Base-by-base conservation (phyloP, 495 filamentous ascomycete species). In the Elaphomyces granulatus region DNA sequence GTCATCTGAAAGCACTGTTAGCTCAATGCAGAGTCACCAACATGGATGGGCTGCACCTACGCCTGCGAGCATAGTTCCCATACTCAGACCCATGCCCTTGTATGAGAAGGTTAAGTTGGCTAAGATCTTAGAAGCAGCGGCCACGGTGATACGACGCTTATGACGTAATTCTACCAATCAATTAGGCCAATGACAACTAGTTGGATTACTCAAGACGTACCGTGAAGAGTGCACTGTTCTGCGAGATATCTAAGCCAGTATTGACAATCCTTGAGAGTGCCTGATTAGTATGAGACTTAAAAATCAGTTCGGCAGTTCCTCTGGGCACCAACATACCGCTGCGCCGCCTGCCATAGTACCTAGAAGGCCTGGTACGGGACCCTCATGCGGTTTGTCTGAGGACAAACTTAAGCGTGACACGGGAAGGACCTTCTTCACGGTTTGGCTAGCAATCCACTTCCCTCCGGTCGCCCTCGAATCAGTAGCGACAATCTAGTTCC, bases 311-410 rank as follows among this genome's bases (percentile, higher is more conserved):
- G 23, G 12, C 12, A 28, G 12, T n/a, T n/a, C n/a, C n/a, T n/a
- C n/a, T n/a, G n/a, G n/a, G n/a, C n/a, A n/a, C 6, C 8, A 38
- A 66, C 78, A 60, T 58, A 83, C 79, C 53, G 90, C 90, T 53
- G 90, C 90, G 66, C 92, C 92, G 57, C 90, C 90, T 44, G 90
- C 90, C 90, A 98, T 95, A 44, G 90, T 98, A 33, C 92, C 90
- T 49, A 98, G 63, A 60, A 96, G 74, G 64, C 81, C 64, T 10
- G 64, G 64, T 71, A 66, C 76, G 75, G 32, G 75, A 78, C 92
- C 68, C 85, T 93, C 72, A 78, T 84, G 43, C 8, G 51, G 46
- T 53, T 64, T 63, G 47, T 68, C 63, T 45, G 64, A 58, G 37
- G 59, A 62, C 36, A 61, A 57, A 40, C 61, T 68, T 61, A 68